Conservation (phyloP, 2,329 filamentous ascomycete genomes). For the Talaromyces albobiverticillius region DNA sequence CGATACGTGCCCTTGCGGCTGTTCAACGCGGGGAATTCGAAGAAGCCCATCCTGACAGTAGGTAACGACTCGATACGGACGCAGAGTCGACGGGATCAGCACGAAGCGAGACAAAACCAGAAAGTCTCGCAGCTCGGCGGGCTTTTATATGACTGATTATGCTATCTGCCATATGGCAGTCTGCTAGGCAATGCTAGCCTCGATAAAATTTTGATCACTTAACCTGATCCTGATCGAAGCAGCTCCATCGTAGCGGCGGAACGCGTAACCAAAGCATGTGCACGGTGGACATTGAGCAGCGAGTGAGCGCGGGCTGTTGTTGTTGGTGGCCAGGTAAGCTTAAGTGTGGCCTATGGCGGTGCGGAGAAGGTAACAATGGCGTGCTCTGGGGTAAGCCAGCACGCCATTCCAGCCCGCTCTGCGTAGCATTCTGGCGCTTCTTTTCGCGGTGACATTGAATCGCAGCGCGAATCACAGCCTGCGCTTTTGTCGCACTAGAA, state of each 20-base stretch:
- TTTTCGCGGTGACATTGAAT: background rate
- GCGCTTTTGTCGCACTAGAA: too few relatives aligned
- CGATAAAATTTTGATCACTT: too few relatives aligned
- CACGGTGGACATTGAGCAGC: background rate
- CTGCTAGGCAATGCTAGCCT: too few relatives aligned
- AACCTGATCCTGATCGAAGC: too few relatives aligned
- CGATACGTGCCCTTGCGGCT: conserved; percentile 20
- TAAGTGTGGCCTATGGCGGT: background rate
- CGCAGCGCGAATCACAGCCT: background rate
- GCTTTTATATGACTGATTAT: too few relatives aligned
- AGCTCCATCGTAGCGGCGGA: too few relatives aligned
- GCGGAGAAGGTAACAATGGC: background rate
- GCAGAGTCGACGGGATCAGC: too few relatives aligned
- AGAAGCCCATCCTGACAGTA: conserved; percentile 17
- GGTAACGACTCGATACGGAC: too few relatives aligned
- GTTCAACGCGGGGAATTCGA: conserved; percentile 20
- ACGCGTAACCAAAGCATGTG: background rate
- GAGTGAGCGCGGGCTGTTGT: background rate
- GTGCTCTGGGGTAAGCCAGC: conserved; percentile 1
- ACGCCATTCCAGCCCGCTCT: conserved; percentile 1
- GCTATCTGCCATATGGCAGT: too few relatives aligned
- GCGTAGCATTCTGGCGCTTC: background rate
- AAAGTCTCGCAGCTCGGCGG: too few relatives aligned
- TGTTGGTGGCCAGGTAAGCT: background rate
- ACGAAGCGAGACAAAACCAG: too few relatives aligned